Evolutionary conservation across 1,139 yeast species (phyloP), one percentile per base, ranked within the genome.

Genomic region (Saccharomyces hybrid): DNA sequence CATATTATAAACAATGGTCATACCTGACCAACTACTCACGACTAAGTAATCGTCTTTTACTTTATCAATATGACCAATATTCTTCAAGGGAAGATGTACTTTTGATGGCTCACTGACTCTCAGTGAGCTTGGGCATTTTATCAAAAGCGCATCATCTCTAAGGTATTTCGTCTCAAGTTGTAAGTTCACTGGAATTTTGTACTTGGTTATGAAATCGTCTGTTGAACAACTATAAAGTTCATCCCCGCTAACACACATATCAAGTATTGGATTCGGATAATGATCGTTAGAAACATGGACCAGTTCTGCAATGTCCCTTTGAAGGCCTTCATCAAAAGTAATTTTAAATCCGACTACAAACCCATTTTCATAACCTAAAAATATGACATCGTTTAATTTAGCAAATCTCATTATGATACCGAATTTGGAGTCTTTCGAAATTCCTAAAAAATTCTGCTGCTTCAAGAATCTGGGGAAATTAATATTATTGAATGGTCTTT

Each of bases 361-460:
- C 5, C 71, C 71, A 55, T 66, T 59, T 53, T 68, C 71, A 52
- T 58, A 61, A 1, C 69, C 71, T 47, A 62, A 54, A 50, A 56
- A 63, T 2, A 63, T 52, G 8, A 56, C 47, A 6, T 55, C 60
- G 5, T 57, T 48, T 13, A 46, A 47, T 25, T 41, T 48, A 5
- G 50, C 23, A 47, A 67, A 62, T 31, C 57, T 62, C 71, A 68
- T 68, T 2, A 66, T 56, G 13, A 66, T 61, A 20, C 71, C 71
- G 16, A 64, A 42, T 47, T 64, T 66, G 7, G 59, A 61, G 41
- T 57, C 53, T 25, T 51, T 48, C 2, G 47, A 23, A 3, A 26
- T 11, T 5, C 13, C n/a, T 9, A 29, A 13, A 29, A 29, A 29
- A 47, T 9, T 48, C 44, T 23, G 50, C 51, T n/a, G 51, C 51